Conservation (phyloP, 1,139 yeast genomes). For the Hyphopichia khmerensis region DNA sequence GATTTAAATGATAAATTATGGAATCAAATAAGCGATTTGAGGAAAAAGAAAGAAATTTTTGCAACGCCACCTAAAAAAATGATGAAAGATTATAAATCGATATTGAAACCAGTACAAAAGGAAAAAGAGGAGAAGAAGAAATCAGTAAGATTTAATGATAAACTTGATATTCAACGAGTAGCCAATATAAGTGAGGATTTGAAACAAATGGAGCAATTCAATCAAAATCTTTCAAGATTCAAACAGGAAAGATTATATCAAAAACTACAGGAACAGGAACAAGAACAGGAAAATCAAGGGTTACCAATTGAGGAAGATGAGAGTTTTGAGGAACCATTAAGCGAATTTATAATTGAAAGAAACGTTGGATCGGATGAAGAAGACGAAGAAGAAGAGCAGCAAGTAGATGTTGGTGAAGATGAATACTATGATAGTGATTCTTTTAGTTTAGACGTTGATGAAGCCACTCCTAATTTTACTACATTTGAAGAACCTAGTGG, state of each 20-base stretch:
- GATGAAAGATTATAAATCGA: neutral
- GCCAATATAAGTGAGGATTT: constrained; percentile 56
- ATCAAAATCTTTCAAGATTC: constrained; percentile 22
- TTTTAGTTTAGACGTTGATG: constrained; percentile 5
- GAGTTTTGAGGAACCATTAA: constrained; percentile 5
- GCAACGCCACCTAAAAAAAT: neutral
- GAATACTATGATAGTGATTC: constrained; percentile 3
- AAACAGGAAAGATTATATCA: constrained; percentile 17
- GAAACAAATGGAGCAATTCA: constrained; percentile 22
- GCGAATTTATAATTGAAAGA: constrained; percentile 11
- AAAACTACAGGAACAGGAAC: too few species aligned
- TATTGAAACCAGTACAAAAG: neutral
- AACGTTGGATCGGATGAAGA: neutral
- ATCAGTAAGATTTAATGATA: constrained; percentile 52
- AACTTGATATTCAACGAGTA: constrained; percentile 56
- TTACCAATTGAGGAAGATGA: neutral
- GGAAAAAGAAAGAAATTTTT: constrained; percentile 12
- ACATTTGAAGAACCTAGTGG: constrained; percentile 3
- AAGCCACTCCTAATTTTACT: constrained; percentile 3
- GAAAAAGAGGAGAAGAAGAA: constrained; percentile 25
- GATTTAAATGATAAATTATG: constrained; percentile 26
- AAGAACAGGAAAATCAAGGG: too few species aligned
- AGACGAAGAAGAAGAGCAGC: constrained; percentile 1
- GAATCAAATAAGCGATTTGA: constrained; percentile 26
- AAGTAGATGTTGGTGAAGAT: constrained; percentile 1